Percentiles rank a stretch among this genome's conserved stretches.
These are phyloP conservation scores for Cryptococcus maquisensis DNA, from an alignment of 1,284 basidiomycete species.

Conservation along the genomic window DNA sequence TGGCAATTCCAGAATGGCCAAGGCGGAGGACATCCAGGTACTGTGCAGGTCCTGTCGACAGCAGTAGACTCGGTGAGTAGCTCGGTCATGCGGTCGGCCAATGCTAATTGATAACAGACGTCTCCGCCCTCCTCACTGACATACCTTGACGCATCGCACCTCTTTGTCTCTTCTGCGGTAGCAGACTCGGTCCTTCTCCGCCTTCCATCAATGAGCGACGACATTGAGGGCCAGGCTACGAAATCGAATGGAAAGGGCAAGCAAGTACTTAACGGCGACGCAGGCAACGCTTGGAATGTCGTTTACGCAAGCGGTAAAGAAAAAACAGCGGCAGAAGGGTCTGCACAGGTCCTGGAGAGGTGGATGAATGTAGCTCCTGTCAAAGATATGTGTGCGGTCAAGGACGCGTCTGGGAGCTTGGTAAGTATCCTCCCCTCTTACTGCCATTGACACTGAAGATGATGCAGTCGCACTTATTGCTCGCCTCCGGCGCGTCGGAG, in stretches of 20 bases:
- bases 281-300: constrained; percentile 48
- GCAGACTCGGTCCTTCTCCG: constrained; percentile 75
- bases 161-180: constrained; percentile 77
- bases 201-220: constrained; percentile 40
- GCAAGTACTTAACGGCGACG: constrained; percentile 42
- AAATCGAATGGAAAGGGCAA: constrained; percentile 47
- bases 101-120: constrained; percentile 51
- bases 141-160: constrained; percentile 66
- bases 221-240: constrained; percentile 1
- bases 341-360: constrained; percentile 58
- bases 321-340: constrained; percentile 2
- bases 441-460: background rate
- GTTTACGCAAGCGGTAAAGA: constrained; percentile 20
- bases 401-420: constrained; percentile 69
- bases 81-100: background rate
- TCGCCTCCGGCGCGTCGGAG: constrained; percentile 80
- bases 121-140: constrained; percentile 72
- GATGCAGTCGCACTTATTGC: constrained; percentile 69
- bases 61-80: constrained; percentile 67
- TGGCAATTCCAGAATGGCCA: constrained; percentile 51
- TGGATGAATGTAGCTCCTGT: constrained; percentile 85
- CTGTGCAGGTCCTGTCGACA: constrained; percentile 57
- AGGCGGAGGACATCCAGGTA: constrained; percentile 21
- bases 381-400: constrained; percentile 72
- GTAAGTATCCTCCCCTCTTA: constrained; percentile 50